Evolutionary conservation across 2,329 filamentous ascomycete species (phyloP).

Genomic region (Trichoderma sp.): DNA sequence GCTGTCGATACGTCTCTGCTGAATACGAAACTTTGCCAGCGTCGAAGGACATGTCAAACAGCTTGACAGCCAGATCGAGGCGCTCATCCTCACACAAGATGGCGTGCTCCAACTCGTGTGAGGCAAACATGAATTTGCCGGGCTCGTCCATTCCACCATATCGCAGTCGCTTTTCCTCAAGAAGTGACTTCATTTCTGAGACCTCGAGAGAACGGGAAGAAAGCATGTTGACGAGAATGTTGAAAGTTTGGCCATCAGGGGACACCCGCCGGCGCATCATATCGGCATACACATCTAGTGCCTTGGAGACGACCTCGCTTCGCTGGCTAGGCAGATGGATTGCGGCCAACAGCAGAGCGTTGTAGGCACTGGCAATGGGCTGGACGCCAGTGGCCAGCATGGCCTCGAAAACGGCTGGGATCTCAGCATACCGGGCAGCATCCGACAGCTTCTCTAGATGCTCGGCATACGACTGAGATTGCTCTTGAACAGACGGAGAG

Average conservation of each 20-base stretch:
- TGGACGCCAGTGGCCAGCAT: constrained; percentile 80
- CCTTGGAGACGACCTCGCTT: constrained; percentile 84
- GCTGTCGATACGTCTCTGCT: constrained; percentile 76
- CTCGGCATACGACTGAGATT: constrained; percentile 70
- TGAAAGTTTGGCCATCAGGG: constrained; percentile 83
- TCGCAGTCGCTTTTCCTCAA: constrained; percentile 79
- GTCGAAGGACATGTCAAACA: constrained; percentile 75
- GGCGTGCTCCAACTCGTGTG: constrained; percentile 81
- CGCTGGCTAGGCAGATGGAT: constrained; percentile 77
- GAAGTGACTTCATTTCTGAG: constrained; percentile 64
- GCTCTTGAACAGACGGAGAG: constrained; percentile 60
- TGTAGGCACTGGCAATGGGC: constrained; percentile 85
- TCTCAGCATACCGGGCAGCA: constrained; percentile 74
- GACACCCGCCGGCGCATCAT: constrained; percentile 85
- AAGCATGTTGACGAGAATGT: constrained; percentile 79
- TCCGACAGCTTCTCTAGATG: constrained; percentile 74
- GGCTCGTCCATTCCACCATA: constrained; percentile 83
- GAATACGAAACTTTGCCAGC: constrained; percentile 66
- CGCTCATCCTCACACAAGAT: constrained; percentile 86
- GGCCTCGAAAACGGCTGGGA: constrained; percentile 85
- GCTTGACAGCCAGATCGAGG: constrained; percentile 76
- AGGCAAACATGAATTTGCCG: constrained; percentile 84
- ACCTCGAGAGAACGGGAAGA: constrained; percentile 79
- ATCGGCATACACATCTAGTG: constrained; percentile 90
- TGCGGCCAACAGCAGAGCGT: constrained; percentile 80